These are phyloP conservation scores for Cyclostephanos tholiformis DNA, from an alignment of 108 stramenopile species.

Conservation along the genomic window DNA sequence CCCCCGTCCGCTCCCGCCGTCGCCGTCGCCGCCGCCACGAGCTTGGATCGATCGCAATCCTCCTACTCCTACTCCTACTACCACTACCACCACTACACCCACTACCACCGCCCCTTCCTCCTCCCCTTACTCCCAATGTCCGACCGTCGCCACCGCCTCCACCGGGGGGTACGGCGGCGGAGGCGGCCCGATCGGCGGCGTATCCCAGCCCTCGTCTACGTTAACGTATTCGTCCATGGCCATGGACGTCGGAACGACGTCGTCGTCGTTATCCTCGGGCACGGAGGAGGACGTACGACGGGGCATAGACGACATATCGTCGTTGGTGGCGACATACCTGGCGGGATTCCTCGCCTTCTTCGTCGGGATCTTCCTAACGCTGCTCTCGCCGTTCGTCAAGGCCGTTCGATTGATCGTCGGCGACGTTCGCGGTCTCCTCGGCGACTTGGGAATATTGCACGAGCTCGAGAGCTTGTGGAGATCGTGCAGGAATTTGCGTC, in stretches of 20 bases:
- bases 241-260: neutral
- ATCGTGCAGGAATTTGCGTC: conserved; percentile 10
- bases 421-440: conserved; percentile 28
- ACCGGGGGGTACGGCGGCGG: neutral
- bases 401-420: conserved; percentile 30
- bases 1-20: neutral
- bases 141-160: conserved; percentile 11
- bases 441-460: conserved; percentile 17
- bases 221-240: no score
- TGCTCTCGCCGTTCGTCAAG: conserved; percentile 32
- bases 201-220: no score
- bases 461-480: conserved; percentile 25
- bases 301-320: conserved; percentile 28
- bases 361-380: conserved; percentile 32
- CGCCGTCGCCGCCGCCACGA: no score
- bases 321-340: conserved; percentile 29
- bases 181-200: neutral
- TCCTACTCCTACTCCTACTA: no score
- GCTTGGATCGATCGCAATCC: no score
- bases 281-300: conserved; percentile 37
- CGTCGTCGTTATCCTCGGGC: neutral
- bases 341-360: conserved; percentile 29
- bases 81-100: no score
- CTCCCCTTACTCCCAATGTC: conserved; percentile 1
- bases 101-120: neutral